phyloP scores from a whole-genome alignment of 768 basidiomycete genomes.

The Termitomyces sp. region DNA sequence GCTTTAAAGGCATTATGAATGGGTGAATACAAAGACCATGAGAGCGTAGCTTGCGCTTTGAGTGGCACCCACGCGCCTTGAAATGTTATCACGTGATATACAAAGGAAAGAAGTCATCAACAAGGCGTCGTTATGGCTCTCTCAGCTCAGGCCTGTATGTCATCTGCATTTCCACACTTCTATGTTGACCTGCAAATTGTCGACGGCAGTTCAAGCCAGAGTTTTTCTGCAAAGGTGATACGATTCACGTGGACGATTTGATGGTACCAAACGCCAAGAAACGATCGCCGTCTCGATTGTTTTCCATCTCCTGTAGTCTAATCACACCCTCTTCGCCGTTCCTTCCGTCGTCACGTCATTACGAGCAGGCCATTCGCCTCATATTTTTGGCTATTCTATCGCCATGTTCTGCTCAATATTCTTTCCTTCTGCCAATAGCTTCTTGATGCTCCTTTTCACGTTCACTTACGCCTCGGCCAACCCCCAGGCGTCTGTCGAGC shows the following conservation, averaged over 20 bases:
- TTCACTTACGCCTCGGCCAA: slow-evolving; percentile 16
- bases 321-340: no score
- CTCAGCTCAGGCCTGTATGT: background rate
- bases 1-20: slow-evolving; percentile 21
- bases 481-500: slow-evolving; percentile 26
- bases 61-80: background rate
- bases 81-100: background rate
- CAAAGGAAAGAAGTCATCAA: background rate
- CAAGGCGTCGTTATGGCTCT: background rate
- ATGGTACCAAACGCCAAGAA: background rate
- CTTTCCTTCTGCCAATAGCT: slow-evolving; percentile 9
- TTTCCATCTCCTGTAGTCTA: no score
- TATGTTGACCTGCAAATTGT: background rate
- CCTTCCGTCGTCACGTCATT: background rate
- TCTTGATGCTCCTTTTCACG: slow-evolving; percentile 10
- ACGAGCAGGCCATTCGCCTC: background rate
- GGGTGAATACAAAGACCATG: slow-evolving; percentile 10
- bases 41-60: background rate
- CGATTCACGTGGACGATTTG: background rate
- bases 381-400: background rate
- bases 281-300: background rate
- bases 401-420: slow-evolving; percentile 13
- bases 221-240: background rate
- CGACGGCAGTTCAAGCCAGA: background rate
- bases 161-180: background rate